These are phyloP conservation scores for Tetrahymena elliotti DNA, from an alignment of 73 alveolate species.

Conservation along the genomic window DNA sequence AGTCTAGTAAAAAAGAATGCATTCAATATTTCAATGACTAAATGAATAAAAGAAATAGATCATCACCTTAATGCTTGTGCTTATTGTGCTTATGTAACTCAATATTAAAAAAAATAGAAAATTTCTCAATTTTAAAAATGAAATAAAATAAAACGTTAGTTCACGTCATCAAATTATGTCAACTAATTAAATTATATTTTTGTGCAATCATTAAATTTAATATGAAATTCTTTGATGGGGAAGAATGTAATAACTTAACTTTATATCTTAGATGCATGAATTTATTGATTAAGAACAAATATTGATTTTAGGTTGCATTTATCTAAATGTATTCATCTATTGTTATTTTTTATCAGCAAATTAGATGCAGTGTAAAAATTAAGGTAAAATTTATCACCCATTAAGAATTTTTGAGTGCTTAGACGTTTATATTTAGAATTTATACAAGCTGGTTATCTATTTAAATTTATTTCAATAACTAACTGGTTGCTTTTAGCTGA, in stretches of 20 bases:
- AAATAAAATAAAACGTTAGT: background rate
- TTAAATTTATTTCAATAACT: background rate
- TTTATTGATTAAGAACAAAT: background rate
- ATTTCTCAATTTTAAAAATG: too few relatives aligned
- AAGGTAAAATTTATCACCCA: background rate
- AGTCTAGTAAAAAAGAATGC: background rate
- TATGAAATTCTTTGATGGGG: background rate
- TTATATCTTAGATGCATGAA: background rate
- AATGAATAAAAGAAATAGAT: background rate
- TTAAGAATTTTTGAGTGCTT: too few relatives aligned
- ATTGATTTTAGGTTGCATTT: background rate
- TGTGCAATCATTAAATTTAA: too few relatives aligned
- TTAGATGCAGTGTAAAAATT: background rate
- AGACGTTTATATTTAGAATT: background rate
- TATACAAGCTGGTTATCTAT: background rate
- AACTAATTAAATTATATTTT: too few relatives aligned
- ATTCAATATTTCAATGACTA: background rate
- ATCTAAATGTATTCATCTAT: background rate
- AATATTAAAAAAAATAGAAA: too few relatives aligned
- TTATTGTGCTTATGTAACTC: background rate
- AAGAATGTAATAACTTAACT: background rate
- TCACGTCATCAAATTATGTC: background rate
- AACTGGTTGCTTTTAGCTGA: background rate
- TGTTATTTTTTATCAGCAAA: background rate
- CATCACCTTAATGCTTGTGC: too few relatives aligned